Base-by-base conservation (phyloP, 495 filamentous ascomycete species). In the Penicillium paxilli region DNA sequence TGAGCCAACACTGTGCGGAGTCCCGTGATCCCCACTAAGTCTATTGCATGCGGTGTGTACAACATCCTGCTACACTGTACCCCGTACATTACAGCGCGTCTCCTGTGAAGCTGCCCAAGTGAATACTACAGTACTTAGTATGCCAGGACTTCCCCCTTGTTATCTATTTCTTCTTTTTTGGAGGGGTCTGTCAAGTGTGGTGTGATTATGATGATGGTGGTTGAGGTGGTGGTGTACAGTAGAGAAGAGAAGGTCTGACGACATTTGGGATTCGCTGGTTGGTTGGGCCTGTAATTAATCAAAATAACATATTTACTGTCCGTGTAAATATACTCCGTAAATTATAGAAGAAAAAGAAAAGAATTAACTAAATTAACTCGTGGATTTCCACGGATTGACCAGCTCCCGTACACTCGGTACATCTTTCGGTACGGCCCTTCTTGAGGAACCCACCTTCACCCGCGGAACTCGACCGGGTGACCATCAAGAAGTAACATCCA, bases 91-190 rank as follows among this genome's bases (percentile, higher is more conserved):
- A 32, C 30, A 14, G 44, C 46, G 32, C 32, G 23, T 55, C 56
- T 17, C 35, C 35, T 57, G 59, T 44, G 58, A 47, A 60, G 57
- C 42, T 65, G 59, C 63, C 66, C 66, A 55, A 66, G 54, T 17
- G 12, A 30, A 23, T 20, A 28, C 26, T 28, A 28, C 11, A 28
- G 26, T 28, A 28, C 26, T 5, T 11, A 28, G 26, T 28, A 28
- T 28, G 26, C 26, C 11, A n/a, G n/a, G n/a, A n/a, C n/a, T n/a
- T n/a, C n/a, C n/a, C n/a, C n/a, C n/a, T n/a, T n/a, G n/a, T n/a
- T n/a, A n/a, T n/a, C n/a, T n/a, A n/a, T n/a, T n/a, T n/a, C n/a
- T n/a, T n/a, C n/a, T n/a, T n/a, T n/a, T n/a, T n/a, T n/a, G n/a
- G n/a, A n/a, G n/a, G n/a, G n/a, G n/a, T n/a, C n/a, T n/a, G n/a